A percentile compares a stretch with the other conserved stretches of the same genome.
Evolutionary conservation across 768 basidiomycete species (phyloP).

Genomic region (Mrakia frigida): DNA sequence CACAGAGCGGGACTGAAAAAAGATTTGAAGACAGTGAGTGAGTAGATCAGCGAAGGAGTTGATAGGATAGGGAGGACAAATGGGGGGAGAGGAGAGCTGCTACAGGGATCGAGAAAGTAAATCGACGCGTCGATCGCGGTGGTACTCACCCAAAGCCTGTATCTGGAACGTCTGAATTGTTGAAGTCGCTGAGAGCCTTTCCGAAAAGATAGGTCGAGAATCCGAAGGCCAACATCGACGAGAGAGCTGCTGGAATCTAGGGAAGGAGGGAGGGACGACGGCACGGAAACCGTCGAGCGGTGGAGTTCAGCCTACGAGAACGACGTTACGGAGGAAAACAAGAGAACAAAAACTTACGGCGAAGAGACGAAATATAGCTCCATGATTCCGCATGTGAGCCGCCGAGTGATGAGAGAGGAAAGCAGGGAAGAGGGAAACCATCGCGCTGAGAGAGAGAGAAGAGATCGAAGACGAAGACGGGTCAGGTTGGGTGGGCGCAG

Average conservation of each 20-base stretch:
- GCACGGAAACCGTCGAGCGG: background rate
- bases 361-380: background rate
- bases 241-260: slow-evolving; percentile 8
- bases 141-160: background rate
- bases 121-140: background rate
- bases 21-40: background rate
- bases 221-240: background rate
- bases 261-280: background rate
- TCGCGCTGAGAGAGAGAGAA: background rate
- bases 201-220: slow-evolving; percentile 7
- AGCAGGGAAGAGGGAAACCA: background rate
- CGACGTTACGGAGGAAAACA: background rate
- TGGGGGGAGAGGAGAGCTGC: background rate
- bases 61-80: background rate
- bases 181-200: background rate
- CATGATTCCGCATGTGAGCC: background rate
- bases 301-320: background rate
- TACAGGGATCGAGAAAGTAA: background rate
- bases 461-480: background rate
- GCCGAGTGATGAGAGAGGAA: background rate
- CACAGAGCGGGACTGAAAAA: background rate
- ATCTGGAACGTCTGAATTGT: background rate
- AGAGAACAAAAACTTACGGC: background rate
- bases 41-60: background rate
- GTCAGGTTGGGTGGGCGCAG: background rate